Evolutionary conservation across 345 rosid species (phyloP).

Genomic region (Rhodamnia argentea): DNA sequence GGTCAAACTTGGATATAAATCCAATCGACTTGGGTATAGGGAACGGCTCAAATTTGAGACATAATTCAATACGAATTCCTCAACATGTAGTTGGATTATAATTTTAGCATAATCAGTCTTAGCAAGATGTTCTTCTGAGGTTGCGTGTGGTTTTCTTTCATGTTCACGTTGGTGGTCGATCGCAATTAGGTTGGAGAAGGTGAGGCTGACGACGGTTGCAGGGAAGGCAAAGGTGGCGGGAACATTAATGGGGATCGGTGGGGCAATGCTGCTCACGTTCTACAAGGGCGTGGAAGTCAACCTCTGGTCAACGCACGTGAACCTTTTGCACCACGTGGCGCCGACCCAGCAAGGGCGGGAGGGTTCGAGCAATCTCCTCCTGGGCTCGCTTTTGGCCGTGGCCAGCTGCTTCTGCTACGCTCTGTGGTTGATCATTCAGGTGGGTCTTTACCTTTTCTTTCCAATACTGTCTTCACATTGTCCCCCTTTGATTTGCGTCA

Average conservation of each 20-base stretch:
- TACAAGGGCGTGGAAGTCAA: conserved; percentile 45
- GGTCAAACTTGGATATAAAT: no score
- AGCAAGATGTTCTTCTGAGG: neutral
- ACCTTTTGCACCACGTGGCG: neutral
- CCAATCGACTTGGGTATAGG: no score
- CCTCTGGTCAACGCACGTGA: neutral
- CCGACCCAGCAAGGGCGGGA: neutral
- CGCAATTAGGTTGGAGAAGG: conserved; percentile 45
- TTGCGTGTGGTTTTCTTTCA: neutral
- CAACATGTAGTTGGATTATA: neutral
- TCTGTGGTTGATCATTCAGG: conserved; percentile 32
- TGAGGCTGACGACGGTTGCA: conserved; percentile 39
- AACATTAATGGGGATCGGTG: conserved; percentile 56
- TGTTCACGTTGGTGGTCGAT: neutral
- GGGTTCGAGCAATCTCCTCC: neutral
- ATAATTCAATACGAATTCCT: neutral
- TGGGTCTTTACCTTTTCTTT: conserved; percentile 6
- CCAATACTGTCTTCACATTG: neutral
- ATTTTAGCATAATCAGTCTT: neutral
- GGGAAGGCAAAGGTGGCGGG: conserved; percentile 69
- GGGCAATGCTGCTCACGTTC: conserved; percentile 89
- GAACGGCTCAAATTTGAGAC: no score
- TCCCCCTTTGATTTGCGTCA: neutral
- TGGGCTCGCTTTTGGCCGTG: conserved; percentile 12
- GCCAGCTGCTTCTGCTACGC: conserved; percentile 13